A percentile compares a stretch with the other conserved stretches of the same genome.
phyloP scores from a whole-genome alignment of 306 rosid genomes.

The Cercis canadensis region DNA sequence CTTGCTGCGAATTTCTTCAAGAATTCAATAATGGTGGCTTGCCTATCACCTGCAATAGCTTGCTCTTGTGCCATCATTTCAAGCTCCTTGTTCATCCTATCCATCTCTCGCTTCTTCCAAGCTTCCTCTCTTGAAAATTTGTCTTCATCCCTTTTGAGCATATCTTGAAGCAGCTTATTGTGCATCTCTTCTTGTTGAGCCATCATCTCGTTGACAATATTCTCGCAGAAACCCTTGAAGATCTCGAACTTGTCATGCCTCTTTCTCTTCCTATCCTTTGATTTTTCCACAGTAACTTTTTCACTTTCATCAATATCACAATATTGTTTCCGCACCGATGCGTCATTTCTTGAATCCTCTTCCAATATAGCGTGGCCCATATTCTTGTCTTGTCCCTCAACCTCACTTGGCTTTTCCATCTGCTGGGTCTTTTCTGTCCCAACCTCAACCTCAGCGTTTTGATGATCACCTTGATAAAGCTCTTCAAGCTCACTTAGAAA shows the following conservation, averaged over 20 bases:
- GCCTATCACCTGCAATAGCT: conserved; percentile 68
- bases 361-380: conserved; percentile 22
- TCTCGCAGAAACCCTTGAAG: conserved; percentile 74
- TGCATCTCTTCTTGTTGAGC: conserved; percentile 82
- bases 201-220: conserved; percentile 71
- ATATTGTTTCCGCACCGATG: not conserved
- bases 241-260: conserved; percentile 58
- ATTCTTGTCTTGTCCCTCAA: conserved; percentile 17
- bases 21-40: conserved; percentile 64
- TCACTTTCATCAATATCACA: conserved; percentile 4
- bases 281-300: conserved; percentile 6
- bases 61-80: conserved; percentile 72
- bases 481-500: conserved; percentile 66
- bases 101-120: conserved; percentile 83
- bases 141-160: conserved; percentile 74
- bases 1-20: conserved; percentile 58
- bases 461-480: conserved; percentile 47
- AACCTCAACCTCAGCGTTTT: conserved; percentile 3
- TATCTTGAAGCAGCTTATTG: conserved; percentile 67
- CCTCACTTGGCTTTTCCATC: conserved; percentile 32
- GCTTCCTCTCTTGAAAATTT: conserved; percentile 70
- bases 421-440: conserved; percentile 34
- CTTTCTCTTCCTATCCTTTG: conserved; percentile 55
- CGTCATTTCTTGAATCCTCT: conserved; percentile 28
- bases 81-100: conserved; percentile 78